These are phyloP conservation scores for Fraxinus americana DNA, from an alignment of 257 asterid genomes.

Conservation along the genomic window DNA sequence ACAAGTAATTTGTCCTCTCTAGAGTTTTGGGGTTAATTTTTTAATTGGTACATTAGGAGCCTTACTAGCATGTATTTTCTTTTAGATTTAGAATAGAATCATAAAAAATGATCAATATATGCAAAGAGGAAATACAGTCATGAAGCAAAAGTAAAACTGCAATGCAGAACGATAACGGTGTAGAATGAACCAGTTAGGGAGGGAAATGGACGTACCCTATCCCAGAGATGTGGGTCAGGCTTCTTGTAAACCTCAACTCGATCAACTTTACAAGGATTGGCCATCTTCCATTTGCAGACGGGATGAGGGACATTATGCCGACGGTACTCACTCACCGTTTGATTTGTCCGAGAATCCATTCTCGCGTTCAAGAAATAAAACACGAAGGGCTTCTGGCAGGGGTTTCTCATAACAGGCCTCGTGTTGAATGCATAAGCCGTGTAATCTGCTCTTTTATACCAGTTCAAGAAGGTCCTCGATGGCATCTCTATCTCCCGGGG, in stretches of 20 bases:
- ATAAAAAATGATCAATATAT: not conserved
- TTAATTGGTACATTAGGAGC: too few species aligned
- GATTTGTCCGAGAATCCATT: constrained; percentile 35
- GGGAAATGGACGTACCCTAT: constrained; percentile 42
- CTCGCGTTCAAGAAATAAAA: constrained; percentile 44
- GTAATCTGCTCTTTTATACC: constrained; percentile 71
- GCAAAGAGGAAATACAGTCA: not conserved
- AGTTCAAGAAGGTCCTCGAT: constrained; percentile 64
- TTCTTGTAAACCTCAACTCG: constrained; percentile 49
- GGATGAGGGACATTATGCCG: constrained; percentile 49
- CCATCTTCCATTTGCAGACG: constrained; percentile 52
- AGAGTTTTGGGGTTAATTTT: too few species aligned
- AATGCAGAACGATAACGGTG: not conserved
- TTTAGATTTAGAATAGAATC: not conserved
- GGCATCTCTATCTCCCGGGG: constrained; percentile 80
- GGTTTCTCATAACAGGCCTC: constrained; percentile 62
- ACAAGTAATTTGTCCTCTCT: too few species aligned
- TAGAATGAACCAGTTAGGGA: not conserved
- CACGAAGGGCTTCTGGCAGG: constrained; percentile 65
- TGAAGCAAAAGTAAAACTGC: not conserved
- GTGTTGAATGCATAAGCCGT: constrained; percentile 72
- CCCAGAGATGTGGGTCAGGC: constrained; percentile 60
- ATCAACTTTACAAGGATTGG: constrained; percentile 42
- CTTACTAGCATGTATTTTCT: not conserved
- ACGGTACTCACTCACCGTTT: constrained; percentile 44